Conservation (phyloP, 805 yeast species). For the Candida glaebosa region DNA sequence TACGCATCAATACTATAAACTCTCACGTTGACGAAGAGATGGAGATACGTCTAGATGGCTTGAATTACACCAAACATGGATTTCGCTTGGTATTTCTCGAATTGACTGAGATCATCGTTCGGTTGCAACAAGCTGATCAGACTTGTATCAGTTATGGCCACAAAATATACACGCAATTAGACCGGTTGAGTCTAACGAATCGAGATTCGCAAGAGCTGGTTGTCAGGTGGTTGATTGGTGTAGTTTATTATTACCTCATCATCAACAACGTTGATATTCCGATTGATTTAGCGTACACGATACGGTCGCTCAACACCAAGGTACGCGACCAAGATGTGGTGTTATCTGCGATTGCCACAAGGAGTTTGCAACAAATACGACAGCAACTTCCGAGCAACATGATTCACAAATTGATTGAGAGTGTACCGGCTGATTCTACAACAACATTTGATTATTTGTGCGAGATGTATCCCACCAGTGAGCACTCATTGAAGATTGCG, state of each 20-base stretch:
- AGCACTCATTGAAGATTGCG: background rate
- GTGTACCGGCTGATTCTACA: background rate
- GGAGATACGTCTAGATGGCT: background rate
- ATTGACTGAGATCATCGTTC: background rate
- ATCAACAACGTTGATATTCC: background rate
- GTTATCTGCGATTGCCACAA: background rate
- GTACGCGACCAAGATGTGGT: background rate
- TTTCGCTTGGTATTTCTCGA: background rate
- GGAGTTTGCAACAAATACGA: no score
- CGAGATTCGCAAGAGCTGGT: background rate
- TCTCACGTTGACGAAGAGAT: conserved; percentile 3
- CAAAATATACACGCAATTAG: background rate
- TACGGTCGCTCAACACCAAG: background rate
- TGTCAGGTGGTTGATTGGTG: background rate
- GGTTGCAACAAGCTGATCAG: background rate
- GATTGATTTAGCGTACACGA: background rate
- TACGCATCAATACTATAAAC: conserved; percentile 10
- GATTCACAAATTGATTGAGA: background rate
- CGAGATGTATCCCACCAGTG: no score
- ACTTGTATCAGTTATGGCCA: background rate
- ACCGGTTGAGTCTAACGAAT: background rate
- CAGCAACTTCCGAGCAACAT: no score
- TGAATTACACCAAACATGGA: background rate
- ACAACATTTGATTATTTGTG: background rate
- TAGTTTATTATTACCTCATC: conserved; percentile 1